phyloP scores from a whole-genome alignment of 2,329 filamentous ascomycete species.

The Alternaria infectoria region DNA sequence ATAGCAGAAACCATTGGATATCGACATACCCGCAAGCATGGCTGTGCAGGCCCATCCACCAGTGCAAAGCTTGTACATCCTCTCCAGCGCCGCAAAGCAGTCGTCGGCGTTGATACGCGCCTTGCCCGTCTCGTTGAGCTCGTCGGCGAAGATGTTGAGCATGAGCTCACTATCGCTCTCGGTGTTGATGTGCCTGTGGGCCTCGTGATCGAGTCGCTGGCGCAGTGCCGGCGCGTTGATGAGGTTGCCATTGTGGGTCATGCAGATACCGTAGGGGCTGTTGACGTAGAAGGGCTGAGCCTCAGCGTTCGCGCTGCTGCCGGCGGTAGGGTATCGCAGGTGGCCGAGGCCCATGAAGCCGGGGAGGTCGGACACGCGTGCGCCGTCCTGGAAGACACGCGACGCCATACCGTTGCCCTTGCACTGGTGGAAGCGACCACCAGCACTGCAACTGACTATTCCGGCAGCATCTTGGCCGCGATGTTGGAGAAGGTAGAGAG shows the following conservation, averaged over 20 bases:
- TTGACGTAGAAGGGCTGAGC: conserved; percentile 95
- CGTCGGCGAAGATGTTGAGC: conserved; percentile 86
- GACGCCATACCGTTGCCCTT: conserved; percentile 90
- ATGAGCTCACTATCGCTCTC: conserved; percentile 88
- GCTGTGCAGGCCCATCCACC: conserved; percentile 82
- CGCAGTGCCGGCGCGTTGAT: conserved; percentile 77
- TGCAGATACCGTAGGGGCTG: conserved; percentile 78
- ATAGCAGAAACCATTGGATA: not conserved
- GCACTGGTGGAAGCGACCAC: conserved; percentile 84
- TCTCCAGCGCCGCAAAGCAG: conserved; percentile 72
- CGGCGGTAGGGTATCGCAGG: conserved; percentile 87
- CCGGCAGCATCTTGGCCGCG: conserved; percentile 88
- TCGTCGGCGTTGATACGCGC: conserved; percentile 79
- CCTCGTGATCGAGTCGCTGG: conserved; percentile 75
- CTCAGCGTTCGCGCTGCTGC: conserved; percentile 82
- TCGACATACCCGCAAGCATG: conserved; percentile 71
- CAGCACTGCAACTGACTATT: conserved; percentile 75
- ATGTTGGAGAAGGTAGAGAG: conserved; percentile 54
- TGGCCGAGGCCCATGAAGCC: conserved; percentile 89
- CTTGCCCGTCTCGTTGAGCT: conserved; percentile 80
- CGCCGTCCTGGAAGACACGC: conserved; percentile 83
- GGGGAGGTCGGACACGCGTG: conserved; percentile 73
- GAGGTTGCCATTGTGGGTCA: conserved; percentile 87
- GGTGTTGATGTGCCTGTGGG: conserved; percentile 86
- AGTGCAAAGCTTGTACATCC: conserved; percentile 75